Evolutionary conservation across 495 filamentous ascomycete genomes (phyloP).

Genomic region (Aspergillus carlsbadensis): DNA sequence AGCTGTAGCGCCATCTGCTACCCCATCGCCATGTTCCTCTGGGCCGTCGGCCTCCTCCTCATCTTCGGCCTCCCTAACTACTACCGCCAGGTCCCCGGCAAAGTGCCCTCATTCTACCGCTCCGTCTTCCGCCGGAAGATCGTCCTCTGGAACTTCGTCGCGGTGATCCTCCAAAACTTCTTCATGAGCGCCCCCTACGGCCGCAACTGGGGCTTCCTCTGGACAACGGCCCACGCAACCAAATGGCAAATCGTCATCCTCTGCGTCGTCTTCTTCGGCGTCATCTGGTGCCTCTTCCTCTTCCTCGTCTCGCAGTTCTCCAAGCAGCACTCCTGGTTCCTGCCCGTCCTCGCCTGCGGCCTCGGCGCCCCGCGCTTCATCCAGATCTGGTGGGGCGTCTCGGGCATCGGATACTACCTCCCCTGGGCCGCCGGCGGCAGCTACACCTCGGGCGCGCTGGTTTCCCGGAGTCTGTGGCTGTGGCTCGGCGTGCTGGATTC

Average conservation of each 20-base stretch:
- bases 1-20: conserved; percentile 36
- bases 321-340: conserved; percentile 47
- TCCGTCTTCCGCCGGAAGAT: conserved; percentile 47
- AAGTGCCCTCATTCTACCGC: conserved; percentile 57
- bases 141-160: conserved; percentile 48
- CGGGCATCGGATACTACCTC: conserved; percentile 42
- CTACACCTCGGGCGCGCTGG: conserved; percentile 39
- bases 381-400: conserved; percentile 51
- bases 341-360: conserved; percentile 49
- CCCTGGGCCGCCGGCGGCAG: conserved; percentile 42
- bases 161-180: conserved; percentile 49
- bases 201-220: conserved; percentile 51
- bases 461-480: conserved; percentile 47
- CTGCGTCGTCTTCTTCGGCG: conserved; percentile 44
- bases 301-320: conserved; percentile 38
- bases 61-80: conserved; percentile 47
- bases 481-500: conserved; percentile 49
- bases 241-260: conserved; percentile 45
- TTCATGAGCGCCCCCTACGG: conserved; percentile 49
- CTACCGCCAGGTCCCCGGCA: conserved; percentile 61
- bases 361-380: conserved; percentile 49
- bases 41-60: conserved; percentile 38
- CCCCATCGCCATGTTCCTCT: conserved; percentile 41
- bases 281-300: conserved; percentile 43
- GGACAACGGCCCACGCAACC: conserved; percentile 42